A percentile compares a stretch with the other conserved stretches of the same genome.
phyloP scores from a whole-genome alignment of 352 stramenopile species.

The Phytophthora ohioensis region DNA sequence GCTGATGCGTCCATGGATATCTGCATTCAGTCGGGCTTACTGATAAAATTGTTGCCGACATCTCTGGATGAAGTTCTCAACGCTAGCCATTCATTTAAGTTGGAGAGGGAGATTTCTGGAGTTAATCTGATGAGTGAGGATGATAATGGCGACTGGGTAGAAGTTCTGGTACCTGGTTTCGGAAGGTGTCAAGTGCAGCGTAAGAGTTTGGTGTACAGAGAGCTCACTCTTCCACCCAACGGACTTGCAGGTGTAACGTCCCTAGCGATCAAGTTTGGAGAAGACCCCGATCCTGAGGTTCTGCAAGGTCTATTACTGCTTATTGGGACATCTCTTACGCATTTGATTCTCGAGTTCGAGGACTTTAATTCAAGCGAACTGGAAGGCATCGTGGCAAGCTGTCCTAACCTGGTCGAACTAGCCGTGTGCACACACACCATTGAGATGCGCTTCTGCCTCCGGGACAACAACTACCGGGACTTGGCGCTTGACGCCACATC shows the following conservation, averaged over 20 bases:
- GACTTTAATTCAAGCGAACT: conserved; percentile 26
- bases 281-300: conserved; percentile 27
- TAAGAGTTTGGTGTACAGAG: conserved; percentile 12
- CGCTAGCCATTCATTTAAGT: conserved; percentile 7
- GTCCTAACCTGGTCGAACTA: conserved; percentile 31
- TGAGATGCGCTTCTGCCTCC: conserved; percentile 32
- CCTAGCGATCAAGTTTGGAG: conserved; percentile 27
- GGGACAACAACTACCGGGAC: conserved; percentile 28
- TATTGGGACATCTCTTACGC: conserved; percentile 28
- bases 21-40: conserved; percentile 20
- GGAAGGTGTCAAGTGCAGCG: conserved; percentile 30
- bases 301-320: conserved; percentile 33
- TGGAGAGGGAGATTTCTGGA: conserved; percentile 27
- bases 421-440: conserved; percentile 31
- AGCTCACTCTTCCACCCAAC: conserved; percentile 17
- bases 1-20: conserved; percentile 20
- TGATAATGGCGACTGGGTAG: conserved; percentile 7
- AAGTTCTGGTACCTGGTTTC: conserved; percentile 32
- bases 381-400: conserved; percentile 33
- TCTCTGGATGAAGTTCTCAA: conserved; percentile 10
- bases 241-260: conserved; percentile 36
- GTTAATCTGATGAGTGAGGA: conserved; percentile 12
- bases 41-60: conserved; percentile 13
- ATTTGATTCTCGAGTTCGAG: conserved; percentile 31
- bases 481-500: conserved; percentile 15